Conservation (phyloP, 139 green algal genomes). For the Trebouxia sp. region DNA sequence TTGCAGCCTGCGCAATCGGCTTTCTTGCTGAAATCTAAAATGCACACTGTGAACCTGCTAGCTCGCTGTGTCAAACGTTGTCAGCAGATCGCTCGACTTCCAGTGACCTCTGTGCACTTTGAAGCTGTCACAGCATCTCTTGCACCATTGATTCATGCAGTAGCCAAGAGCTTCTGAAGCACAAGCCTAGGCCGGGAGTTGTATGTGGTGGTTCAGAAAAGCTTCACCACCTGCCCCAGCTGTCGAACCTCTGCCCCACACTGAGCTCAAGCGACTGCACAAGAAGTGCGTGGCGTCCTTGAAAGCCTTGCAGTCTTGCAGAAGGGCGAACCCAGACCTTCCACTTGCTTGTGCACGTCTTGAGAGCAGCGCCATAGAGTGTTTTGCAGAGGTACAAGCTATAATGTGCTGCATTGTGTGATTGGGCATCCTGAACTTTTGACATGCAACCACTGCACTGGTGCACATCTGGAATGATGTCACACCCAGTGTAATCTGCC, state of each 20-base stretch:
- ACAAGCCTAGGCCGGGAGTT: no score
- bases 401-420: no score
- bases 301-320: constrained; percentile 17
- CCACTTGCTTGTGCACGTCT: neutral
- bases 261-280: neutral
- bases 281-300: neutral
- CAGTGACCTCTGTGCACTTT: neutral
- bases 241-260: neutral
- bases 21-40: neutral
- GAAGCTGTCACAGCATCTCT: no score
- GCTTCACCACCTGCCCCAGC: neutral
- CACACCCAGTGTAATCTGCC: no score
- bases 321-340: neutral
- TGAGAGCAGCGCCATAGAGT: neutral
- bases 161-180: no score
- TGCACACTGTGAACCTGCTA: no score
- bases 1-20: neutral
- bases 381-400: constrained; percentile 13
- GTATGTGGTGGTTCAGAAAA: constrained; percentile 19
- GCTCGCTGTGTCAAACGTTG: no score
- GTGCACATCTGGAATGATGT: no score
- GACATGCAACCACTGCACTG: no score
- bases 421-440: no score
- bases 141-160: no score
- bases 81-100: no score